Evolutionary conservation across 306 rosid genomes (phyloP), one percentile per base, ranked within the genome.

Genomic region (Nissolia schottii): DNA sequence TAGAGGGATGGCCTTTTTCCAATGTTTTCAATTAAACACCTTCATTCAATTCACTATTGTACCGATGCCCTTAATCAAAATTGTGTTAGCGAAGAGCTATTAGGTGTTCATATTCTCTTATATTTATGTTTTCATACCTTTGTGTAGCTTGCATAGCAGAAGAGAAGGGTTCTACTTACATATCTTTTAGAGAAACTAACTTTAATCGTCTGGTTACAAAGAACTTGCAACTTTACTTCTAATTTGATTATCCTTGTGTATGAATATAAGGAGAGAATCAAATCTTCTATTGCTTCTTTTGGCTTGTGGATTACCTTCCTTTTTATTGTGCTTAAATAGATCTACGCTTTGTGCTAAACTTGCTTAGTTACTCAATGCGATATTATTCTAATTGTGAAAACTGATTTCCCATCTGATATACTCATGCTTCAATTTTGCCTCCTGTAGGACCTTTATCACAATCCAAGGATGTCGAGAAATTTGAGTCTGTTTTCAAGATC

Each of bases 401-500:
- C 64, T 45, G n/a, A 62, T 38, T 71, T 8, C 32, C 23, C 57
- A 38, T n/a, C 49, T 65, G n/a, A 66, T 24, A 55, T 57, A 20
- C 16, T 51, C 37, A 46, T 65, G 18, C 66, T 70, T 68, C 48
- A 57, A 56, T 63, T 77, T 74, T 75, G 27, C 38, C 34, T 18
- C 75, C 78, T 84, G 25, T 78, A 89, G 98, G 98, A 67, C 89
- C 90, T 72, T 70, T 86, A 64, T 84, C 92, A 67, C 81, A 69
- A 77, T 80, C 85, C 11, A 77, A 82, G 41, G 78, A 78, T 46
- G 18, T 80, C 31, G 69, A 75, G 79, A 90, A 79, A 31, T 93
- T 93, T 54, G 97, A 93, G 77, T 82, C 93, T 7, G 67, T 90
- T 76, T 88, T 90, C 87, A 90, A 85, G 81, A 77, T 90, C 49